These are phyloP conservation scores for Neckera pumila DNA, from an alignment of 225 moss, liverwort and hornwort species.

Conservation along the genomic window DNA sequence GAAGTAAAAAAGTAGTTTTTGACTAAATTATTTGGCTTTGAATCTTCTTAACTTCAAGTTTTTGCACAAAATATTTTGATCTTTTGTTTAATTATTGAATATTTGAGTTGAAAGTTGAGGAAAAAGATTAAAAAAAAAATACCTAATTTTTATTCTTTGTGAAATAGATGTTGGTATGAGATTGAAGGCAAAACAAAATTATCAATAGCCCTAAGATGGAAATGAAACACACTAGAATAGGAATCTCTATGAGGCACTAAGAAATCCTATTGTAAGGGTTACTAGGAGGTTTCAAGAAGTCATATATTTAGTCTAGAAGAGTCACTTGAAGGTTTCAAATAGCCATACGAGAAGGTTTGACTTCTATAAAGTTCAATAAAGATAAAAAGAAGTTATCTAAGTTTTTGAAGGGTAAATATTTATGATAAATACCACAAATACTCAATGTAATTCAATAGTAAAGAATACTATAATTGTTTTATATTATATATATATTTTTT, in stretches of 20 bases:
- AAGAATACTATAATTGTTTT: background rate
- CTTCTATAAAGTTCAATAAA: background rate
- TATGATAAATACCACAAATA: accelerated
- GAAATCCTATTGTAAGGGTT: background rate
- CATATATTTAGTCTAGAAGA: background rate
- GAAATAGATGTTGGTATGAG: background rate
- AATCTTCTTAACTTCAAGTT: background rate
- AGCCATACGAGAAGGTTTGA: background rate
- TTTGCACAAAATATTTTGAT: background rate
- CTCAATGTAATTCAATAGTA: background rate
- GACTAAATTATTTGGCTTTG: background rate
- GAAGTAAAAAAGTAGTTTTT: background rate
- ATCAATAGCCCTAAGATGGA: background rate
- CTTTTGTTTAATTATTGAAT: too few relatives aligned
- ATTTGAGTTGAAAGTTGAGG: background rate
- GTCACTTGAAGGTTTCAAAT: background rate
- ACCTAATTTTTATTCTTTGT: background rate
- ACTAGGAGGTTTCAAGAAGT: background rate
- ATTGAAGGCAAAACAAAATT: background rate
- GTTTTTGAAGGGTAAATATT: background rate
- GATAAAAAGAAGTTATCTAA: background rate
- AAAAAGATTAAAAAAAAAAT: background rate
- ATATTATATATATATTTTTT: background rate
- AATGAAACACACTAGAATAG: background rate
- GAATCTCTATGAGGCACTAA: background rate